A percentile compares a stretch with the other conserved stretches of the same genome.
These are phyloP conservation scores for Fusarium luffae DNA, from an alignment of 2,329 filamentous ascomycete genomes.

Conservation along the genomic window DNA sequence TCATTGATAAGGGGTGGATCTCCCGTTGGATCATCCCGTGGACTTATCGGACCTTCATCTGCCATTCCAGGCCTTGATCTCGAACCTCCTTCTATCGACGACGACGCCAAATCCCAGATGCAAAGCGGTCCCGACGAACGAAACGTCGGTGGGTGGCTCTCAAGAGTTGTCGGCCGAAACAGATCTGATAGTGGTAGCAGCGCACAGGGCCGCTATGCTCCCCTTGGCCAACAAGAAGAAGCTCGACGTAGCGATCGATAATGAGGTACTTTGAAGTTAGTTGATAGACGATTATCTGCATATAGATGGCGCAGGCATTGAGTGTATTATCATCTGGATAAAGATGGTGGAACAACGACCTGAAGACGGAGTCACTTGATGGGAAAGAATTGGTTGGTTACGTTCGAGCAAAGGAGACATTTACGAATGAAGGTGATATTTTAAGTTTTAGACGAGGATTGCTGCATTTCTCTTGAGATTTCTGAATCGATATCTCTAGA, in stretches of 20 bases:
- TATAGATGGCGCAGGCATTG: constrained; percentile 51
- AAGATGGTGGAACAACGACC: constrained; percentile 17
- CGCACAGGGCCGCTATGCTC: constrained; percentile 56
- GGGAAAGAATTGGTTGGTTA: constrained; percentile 11
- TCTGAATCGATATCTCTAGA: constrained; percentile 37
- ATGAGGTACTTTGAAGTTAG: constrained; percentile 39
- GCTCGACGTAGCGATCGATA: constrained; percentile 43
- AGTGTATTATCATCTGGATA: constrained; percentile 35
- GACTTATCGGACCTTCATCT: constrained; percentile 68
- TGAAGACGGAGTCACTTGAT: constrained; percentile 20
- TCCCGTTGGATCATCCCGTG: constrained; percentile 76
- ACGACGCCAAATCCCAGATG: constrained; percentile 58
- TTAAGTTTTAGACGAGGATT: constrained; percentile 21
- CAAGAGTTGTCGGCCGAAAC: constrained; percentile 54
- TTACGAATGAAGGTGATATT: constrained; percentile 26
- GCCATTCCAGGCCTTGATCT: constrained; percentile 86
- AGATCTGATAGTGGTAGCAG: constrained; percentile 54
- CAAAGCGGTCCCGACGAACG: constrained; percentile 52
- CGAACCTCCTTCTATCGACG: constrained; percentile 75
- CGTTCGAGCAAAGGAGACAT: constrained; percentile 6
- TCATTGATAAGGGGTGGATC: constrained; percentile 82
- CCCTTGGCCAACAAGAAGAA: constrained; percentile 57
- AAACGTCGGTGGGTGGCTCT: constrained; percentile 63
- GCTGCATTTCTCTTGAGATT: constrained; percentile 18
- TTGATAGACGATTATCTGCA: constrained; percentile 49